Percentiles rank a stretch among this genome's conserved stretches.
Conservation (phyloP, 306 rosid species). For the Erythrophleum fordii region DNA sequence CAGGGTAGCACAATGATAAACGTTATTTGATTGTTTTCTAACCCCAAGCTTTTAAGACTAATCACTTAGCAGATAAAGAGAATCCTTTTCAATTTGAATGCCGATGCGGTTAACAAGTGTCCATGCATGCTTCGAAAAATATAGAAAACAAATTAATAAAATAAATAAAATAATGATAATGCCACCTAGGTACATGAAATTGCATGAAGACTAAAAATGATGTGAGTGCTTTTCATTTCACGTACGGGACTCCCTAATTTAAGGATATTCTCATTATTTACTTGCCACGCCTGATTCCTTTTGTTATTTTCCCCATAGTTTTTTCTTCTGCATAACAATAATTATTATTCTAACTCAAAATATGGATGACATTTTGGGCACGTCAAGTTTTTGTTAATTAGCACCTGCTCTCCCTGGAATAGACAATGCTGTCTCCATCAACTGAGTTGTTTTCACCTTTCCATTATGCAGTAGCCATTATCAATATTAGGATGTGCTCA, state of each 20-base stretch:
- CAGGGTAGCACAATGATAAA: constrained; percentile 41
- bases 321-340: constrained; percentile 39
- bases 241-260: constrained; percentile 69
- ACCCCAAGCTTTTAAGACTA: constrained; percentile 32
- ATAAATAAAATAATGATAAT: constrained; percentile 55
- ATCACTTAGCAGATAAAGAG: constrained; percentile 35
- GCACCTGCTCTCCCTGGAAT: constrained; percentile 51
- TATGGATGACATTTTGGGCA: constrained; percentile 60
- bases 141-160: constrained; percentile 38
- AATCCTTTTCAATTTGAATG: constrained; percentile 40
- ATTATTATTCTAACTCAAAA: constrained; percentile 49
- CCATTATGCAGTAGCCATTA: constrained; percentile 49
- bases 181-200: constrained; percentile 64
- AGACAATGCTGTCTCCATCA: constrained; percentile 59
- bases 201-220: constrained; percentile 76
- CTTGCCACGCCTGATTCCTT: constrained; percentile 76
- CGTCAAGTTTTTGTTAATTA: constrained; percentile 46
- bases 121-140: constrained; percentile 51
- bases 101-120: constrained; percentile 46
- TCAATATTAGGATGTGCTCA: constrained; percentile 35
- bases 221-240: constrained; percentile 59
- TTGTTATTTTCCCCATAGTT: constrained; percentile 36
- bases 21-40: constrained; percentile 25
- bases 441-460: constrained; percentile 47
- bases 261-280: constrained; percentile 82